Conservation (phyloP, 2,329 filamentous ascomycete genomes). For the Ophiognomonia clavigignenti-juglandacearum region DNA sequence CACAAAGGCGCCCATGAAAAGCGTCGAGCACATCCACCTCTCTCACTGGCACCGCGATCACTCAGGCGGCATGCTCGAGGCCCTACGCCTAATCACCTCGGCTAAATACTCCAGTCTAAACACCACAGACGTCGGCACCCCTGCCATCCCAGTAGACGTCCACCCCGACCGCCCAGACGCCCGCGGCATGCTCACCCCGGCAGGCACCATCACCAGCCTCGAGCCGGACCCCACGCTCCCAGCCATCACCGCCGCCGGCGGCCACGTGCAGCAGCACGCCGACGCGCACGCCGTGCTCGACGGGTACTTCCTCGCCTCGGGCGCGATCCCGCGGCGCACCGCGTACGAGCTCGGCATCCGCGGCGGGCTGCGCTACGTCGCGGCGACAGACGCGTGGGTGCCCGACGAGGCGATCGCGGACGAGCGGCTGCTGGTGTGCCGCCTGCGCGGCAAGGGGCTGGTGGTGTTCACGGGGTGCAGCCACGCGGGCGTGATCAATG, state of each 20-base stretch:
- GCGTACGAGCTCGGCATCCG: slow-evolving; percentile 43
- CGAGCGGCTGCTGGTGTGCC: slow-evolving; percentile 49
- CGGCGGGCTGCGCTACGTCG: slow-evolving; percentile 38
- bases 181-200: slow-evolving; percentile 38
- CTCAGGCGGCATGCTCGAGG: slow-evolving; percentile 44
- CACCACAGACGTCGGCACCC: slow-evolving; percentile 12
- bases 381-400: slow-evolving; percentile 35
- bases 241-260: slow-evolving; percentile 40
- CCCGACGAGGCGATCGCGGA: slow-evolving; percentile 45
- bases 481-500: slow-evolving; percentile 51
- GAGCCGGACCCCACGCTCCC: slow-evolving; percentile 47
- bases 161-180: slow-evolving; percentile 47
- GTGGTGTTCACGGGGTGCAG: slow-evolving; percentile 53
- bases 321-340: slow-evolving; percentile 45
- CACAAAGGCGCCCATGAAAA: slow-evolving; percentile 34
- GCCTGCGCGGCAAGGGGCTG: slow-evolving; percentile 46
- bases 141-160: slow-evolving; percentile 38
- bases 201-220: slow-evolving; percentile 37
- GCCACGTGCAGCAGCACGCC: slow-evolving; percentile 30
- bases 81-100: slow-evolving; percentile 41
- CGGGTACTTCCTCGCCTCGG: slow-evolving; percentile 47
- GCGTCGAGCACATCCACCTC: slow-evolving; percentile 42
- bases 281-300: slow-evolving; percentile 42
- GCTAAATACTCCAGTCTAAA: too few relatives aligned
- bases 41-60: slow-evolving; percentile 54